phyloP scores from a whole-genome alignment of 169 alveolate species.

The Plasmodium knowlesi region DNA sequence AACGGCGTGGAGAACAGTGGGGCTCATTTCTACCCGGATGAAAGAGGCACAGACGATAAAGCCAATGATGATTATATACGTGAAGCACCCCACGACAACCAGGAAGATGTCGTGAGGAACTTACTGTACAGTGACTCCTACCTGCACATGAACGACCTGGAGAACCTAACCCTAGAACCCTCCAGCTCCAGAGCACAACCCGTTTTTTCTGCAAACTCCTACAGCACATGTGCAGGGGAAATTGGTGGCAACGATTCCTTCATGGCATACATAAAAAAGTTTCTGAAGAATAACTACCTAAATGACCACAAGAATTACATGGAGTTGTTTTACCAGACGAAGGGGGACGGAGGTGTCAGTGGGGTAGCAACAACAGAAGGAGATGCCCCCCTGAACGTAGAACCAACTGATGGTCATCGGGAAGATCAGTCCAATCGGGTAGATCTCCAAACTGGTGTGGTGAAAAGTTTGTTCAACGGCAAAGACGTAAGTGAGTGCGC shows the following conservation, averaged over 20 bases:
- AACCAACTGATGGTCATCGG: background rate
- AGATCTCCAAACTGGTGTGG: background rate
- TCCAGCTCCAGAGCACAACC: background rate
- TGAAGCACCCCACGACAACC: background rate
- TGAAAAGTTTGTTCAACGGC: background rate
- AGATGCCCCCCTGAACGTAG: background rate
- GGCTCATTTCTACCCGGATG: background rate
- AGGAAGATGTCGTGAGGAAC: background rate
- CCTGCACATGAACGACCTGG: background rate
- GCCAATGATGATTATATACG: background rate
- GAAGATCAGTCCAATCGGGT: background rate
- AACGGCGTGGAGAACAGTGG: background rate
- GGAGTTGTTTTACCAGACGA: slow-evolving; percentile 3
- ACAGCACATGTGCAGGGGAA: slow-evolving; percentile 1
- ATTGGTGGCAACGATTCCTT: slow-evolving; percentile 15
- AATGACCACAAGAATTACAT: slow-evolving; percentile 47
- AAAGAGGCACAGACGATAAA: background rate
- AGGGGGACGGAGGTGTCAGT: background rate
- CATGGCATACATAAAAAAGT: slow-evolving; percentile 29
- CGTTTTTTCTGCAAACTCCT: background rate
- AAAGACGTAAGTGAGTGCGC: background rate
- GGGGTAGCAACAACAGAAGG: background rate
- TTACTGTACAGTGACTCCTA: background rate
- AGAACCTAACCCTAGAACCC: background rate
- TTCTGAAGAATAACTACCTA: slow-evolving; percentile 20